Evolutionary conservation across 2,329 filamentous ascomycete genomes (phyloP).

Genomic region (Cryphonectria carpinicola): DNA sequence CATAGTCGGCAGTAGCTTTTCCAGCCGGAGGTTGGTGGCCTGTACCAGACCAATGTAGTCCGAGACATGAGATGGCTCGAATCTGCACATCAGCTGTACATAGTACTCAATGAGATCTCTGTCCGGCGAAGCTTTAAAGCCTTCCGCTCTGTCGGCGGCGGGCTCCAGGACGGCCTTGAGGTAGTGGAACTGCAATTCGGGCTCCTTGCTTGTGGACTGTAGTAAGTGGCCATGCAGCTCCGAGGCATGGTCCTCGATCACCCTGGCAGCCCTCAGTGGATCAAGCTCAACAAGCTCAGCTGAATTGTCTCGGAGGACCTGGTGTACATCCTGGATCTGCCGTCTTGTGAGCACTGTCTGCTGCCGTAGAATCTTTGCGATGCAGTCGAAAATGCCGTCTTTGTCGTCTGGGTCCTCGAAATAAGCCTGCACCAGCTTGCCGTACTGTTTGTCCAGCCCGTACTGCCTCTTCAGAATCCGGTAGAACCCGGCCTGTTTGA

Average conservation of each 20-base stretch:
- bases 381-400: conserved; percentile 75
- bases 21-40: conserved; percentile 76
- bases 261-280: conserved; percentile 65
- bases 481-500: conserved; percentile 82
- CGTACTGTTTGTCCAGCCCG: conserved; percentile 76
- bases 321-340: conserved; percentile 72
- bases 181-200: conserved; percentile 74
- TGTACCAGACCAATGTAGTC: conserved; percentile 80
- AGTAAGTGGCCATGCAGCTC: conserved; percentile 71
- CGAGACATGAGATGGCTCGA: conserved; percentile 79
- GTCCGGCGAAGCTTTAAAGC: conserved; percentile 43
- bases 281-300: conserved; percentile 69
- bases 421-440: conserved; percentile 76
- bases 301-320: conserved; percentile 68
- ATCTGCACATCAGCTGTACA: conserved; percentile 87
- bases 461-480: conserved; percentile 91
- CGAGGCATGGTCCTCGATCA: conserved; percentile 63
- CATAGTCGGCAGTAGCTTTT: conserved; percentile 81
- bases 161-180: conserved; percentile 76
- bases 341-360: conserved; percentile 66
- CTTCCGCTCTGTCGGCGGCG: conserved; percentile 41
- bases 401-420: conserved; percentile 84
- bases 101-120: conserved; percentile 78
- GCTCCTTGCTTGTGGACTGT: conserved; percentile 61
- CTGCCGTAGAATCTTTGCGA: conserved; percentile 73